These are phyloP conservation scores for Cladorrhinum sp. DNA, from an alignment of 2,329 filamentous ascomycete genomes.

Conservation along the genomic window DNA sequence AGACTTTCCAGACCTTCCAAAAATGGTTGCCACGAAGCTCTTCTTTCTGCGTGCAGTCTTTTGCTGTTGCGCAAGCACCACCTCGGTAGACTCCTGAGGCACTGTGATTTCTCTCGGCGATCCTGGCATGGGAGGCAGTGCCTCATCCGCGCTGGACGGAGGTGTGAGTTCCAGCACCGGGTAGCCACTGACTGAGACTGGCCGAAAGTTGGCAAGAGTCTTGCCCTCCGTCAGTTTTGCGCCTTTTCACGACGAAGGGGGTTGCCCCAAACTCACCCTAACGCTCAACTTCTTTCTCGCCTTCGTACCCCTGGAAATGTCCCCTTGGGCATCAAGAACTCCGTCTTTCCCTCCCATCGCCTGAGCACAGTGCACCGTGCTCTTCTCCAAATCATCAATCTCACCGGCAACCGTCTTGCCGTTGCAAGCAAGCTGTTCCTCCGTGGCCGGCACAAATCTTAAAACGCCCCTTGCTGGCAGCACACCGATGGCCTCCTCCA, in stretches of 20 bases:
- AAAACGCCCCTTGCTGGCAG: slow-evolving; percentile 65
- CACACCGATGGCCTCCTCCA: slow-evolving; percentile 69
- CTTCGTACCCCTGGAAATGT: slow-evolving; percentile 21
- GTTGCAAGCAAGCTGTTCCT: slow-evolving; percentile 69
- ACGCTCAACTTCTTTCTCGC: slow-evolving; percentile 36
- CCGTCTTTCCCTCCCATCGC: background rate
- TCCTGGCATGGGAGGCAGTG: slow-evolving; percentile 14
- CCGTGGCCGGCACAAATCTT: slow-evolving; percentile 65
- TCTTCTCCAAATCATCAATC: slow-evolving; percentile 53
- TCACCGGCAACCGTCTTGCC: slow-evolving; percentile 68
- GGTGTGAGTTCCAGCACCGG: slow-evolving; percentile 21
- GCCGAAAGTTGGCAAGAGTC: slow-evolving; percentile 25
- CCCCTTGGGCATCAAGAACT: background rate
- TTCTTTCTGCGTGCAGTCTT: slow-evolving; percentile 40
- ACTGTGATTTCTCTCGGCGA: slow-evolving; percentile 1
- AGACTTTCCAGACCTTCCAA: slow-evolving; percentile 34
- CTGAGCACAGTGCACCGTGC: slow-evolving; percentile 8
- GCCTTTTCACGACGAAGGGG: background rate
- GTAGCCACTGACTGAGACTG: slow-evolving; percentile 1
- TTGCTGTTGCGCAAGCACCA: background rate
- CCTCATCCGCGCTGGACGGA: slow-evolving; percentile 24
- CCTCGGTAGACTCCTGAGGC: background rate
- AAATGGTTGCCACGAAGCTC: slow-evolving; percentile 47
- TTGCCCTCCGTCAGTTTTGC: background rate
- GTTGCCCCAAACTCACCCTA: slow-evolving; percentile 30